Conservation (phyloP, 2,329 filamentous ascomycete species). For the Nectriaceae sp. region DNA sequence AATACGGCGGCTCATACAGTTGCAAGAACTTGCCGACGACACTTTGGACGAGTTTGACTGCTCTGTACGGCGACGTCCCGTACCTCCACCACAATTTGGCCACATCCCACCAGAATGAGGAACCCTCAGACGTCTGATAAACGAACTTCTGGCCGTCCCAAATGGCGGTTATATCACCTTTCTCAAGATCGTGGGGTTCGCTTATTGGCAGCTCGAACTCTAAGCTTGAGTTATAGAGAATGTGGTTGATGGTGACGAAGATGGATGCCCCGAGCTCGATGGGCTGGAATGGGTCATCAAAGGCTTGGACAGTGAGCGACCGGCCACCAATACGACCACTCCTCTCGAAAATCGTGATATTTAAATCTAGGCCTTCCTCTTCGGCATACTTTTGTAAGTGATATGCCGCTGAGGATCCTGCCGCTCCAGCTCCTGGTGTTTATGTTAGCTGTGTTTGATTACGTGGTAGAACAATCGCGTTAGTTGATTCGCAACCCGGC, state of each 20-base stretch:
- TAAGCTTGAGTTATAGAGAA: slow-evolving; percentile 72
- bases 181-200: slow-evolving; percentile 45
- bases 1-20: slow-evolving; percentile 79
- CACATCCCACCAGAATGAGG: slow-evolving; percentile 76
- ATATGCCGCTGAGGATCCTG: slow-evolving; percentile 84
- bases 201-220: slow-evolving; percentile 68
- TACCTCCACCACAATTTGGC: slow-evolving; percentile 84
- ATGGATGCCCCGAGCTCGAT: slow-evolving; percentile 91
- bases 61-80: slow-evolving; percentile 74
- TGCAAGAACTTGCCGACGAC: slow-evolving; percentile 74
- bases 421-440: slow-evolving; percentile 90
- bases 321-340: slow-evolving; percentile 79
- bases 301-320: slow-evolving; percentile 80
- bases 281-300: slow-evolving; percentile 64
- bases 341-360: slow-evolving; percentile 88
- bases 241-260: slow-evolving; percentile 83
- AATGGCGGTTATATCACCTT: slow-evolving; percentile 67
- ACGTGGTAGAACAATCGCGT: too few relatives aligned
- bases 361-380: slow-evolving; percentile 59
- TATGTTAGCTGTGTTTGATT: too few relatives aligned
- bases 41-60: slow-evolving; percentile 69
- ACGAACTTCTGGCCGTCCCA: slow-evolving; percentile 83
- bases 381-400: slow-evolving; percentile 73
- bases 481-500: too few relatives aligned
- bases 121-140: slow-evolving; percentile 60